Percentiles rank a stretch among this genome's conserved stretches.
phyloP scores from a whole-genome alignment of 805 yeast genomes.

The Diddensiella transvaalensis region DNA sequence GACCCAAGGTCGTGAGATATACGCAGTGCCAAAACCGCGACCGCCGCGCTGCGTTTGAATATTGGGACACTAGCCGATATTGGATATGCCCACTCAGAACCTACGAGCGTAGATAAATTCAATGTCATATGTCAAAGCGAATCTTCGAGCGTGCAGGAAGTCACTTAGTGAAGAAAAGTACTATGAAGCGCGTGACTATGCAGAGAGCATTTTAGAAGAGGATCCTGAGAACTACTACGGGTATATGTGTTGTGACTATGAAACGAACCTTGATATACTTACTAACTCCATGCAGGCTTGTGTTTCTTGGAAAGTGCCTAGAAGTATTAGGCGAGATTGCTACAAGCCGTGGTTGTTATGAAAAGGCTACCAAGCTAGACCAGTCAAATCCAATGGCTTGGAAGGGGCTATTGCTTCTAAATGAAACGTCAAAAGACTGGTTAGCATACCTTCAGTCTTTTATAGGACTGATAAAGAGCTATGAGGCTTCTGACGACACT shows the following conservation, averaged over 20 bases:
- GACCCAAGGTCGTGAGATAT: too few species aligned
- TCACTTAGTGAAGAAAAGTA: constrained; percentile 47
- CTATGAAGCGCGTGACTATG: constrained; percentile 55
- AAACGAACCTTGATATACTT: not conserved
- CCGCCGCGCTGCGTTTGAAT: too few species aligned
- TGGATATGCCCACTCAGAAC: too few species aligned
- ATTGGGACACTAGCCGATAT: too few species aligned
- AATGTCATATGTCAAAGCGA: constrained; percentile 18
- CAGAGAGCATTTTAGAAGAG: constrained; percentile 50
- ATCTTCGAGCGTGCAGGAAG: constrained; percentile 26
- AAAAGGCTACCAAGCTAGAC: constrained; percentile 42
- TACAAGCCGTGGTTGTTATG: constrained; percentile 48
- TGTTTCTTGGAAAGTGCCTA: constrained; percentile 66
- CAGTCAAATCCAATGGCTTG: constrained; percentile 57
- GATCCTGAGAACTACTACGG: constrained; percentile 66
- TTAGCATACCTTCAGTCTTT: constrained; percentile 22
- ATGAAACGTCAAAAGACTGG: constrained; percentile 22
- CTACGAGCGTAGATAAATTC: too few species aligned
- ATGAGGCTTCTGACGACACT: constrained; percentile 22
- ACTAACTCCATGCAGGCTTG: constrained; percentile 15
- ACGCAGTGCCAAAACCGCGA: too few species aligned
- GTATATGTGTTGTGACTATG: constrained; percentile 40
- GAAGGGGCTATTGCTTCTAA: constrained; percentile 62
- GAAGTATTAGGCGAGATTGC: constrained; percentile 41
- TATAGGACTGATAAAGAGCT: constrained; percentile 20